Percentiles rank a stretch among this genome's conserved stretches.
phyloP scores from a whole-genome alignment of 2,329 filamentous ascomycete genomes.

The Colletotrichum tanaceti region DNA sequence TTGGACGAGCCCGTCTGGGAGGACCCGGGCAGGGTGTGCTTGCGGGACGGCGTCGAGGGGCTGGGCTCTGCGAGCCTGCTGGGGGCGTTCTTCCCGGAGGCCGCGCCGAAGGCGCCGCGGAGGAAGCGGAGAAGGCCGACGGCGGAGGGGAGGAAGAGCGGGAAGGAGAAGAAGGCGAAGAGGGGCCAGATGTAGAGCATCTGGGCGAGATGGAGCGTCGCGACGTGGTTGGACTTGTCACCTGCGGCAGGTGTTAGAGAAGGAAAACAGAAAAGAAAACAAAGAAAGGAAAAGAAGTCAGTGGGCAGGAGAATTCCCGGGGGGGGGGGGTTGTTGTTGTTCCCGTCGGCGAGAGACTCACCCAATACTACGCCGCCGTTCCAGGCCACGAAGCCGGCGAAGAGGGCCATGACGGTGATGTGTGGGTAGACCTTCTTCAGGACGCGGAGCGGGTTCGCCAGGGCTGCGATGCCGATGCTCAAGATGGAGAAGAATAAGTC shows the following conservation, averaged over 20 bases:
- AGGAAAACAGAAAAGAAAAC: no score
- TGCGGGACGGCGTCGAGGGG: background rate
- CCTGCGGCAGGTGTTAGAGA: slow-evolving; percentile 64
- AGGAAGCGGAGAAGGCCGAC: slow-evolving; percentile 50
- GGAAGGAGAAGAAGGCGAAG: slow-evolving; percentile 88
- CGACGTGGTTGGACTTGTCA: slow-evolving; percentile 94
- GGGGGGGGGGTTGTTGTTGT: no score
- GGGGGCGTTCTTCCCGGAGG: background rate
- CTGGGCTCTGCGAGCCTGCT: background rate
- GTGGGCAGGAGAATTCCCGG: no score
- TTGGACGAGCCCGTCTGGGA: background rate
- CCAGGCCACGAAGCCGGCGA: slow-evolving; percentile 81
- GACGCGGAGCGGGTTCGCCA: slow-evolving; percentile 60
- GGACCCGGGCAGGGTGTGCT: background rate
- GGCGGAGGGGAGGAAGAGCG: slow-evolving; percentile 71
- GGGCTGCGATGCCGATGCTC: slow-evolving; percentile 71
- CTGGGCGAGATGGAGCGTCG: slow-evolving; percentile 88
- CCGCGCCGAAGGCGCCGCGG: background rate
- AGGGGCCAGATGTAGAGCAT: slow-evolving; percentile 97
- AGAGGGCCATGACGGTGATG: slow-evolving; percentile 72
- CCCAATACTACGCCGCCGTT: slow-evolving; percentile 94
- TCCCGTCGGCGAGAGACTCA: slow-evolving; percentile 51
- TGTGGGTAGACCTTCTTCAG: slow-evolving; percentile 67
- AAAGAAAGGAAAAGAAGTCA: no score
- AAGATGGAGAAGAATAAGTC: slow-evolving; percentile 68